Evolutionary conservation across 2,329 filamentous ascomycete genomes (phyloP).

Genomic region (Venturia nashicola): DNA sequence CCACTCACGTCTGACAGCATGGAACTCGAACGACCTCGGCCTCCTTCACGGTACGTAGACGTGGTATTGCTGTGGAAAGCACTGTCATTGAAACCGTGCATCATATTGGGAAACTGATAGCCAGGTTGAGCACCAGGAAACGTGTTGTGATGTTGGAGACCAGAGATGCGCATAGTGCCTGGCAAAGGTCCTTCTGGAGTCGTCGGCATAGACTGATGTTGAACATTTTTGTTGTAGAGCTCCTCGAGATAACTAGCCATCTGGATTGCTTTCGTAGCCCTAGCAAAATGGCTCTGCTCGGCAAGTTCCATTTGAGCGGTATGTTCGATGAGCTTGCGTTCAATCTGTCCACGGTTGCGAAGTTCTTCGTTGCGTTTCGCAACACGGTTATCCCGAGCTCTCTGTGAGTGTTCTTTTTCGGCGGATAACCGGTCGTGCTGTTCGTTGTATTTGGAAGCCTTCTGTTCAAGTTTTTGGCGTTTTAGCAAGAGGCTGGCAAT

Average conservation of each 20-base stretch:
- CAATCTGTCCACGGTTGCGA: slow-evolving; percentile 21
- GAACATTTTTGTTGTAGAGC: slow-evolving; percentile 20
- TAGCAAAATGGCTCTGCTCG: slow-evolving; percentile 24
- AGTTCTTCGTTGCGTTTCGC: slow-evolving; percentile 26
- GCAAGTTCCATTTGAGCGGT: slow-evolving; percentile 26
- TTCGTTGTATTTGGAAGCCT: slow-evolving; percentile 56
- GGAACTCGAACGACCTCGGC: slow-evolving; percentile 36
- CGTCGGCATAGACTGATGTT: slow-evolving; percentile 26
- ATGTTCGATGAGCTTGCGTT: slow-evolving; percentile 25
- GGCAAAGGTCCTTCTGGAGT: slow-evolving; percentile 51
- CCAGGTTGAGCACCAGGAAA: slow-evolving; percentile 8
- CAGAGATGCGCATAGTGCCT: slow-evolving; percentile 31
- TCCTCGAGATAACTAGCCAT: slow-evolving; percentile 27
- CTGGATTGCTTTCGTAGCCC: slow-evolving; percentile 23
- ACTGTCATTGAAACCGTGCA: neutral
- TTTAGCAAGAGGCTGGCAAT: slow-evolving; percentile 43
- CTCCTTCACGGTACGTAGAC: slow-evolving; percentile 2
- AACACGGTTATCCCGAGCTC: slow-evolving; percentile 42
- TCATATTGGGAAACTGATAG: slow-evolving; percentile 11
- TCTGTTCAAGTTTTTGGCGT: slow-evolving; percentile 58
- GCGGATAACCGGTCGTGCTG: slow-evolving; percentile 60
- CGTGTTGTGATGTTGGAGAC: slow-evolving; percentile 17
- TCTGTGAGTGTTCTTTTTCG: slow-evolving; percentile 52
- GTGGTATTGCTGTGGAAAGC: slow-evolving; percentile 4
- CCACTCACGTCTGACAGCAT: slow-evolving; percentile 40